These are phyloP conservation scores for Boletus semigastroideus DNA, from an alignment of 1,284 basidiomycete genomes.

Conservation along the genomic window DNA sequence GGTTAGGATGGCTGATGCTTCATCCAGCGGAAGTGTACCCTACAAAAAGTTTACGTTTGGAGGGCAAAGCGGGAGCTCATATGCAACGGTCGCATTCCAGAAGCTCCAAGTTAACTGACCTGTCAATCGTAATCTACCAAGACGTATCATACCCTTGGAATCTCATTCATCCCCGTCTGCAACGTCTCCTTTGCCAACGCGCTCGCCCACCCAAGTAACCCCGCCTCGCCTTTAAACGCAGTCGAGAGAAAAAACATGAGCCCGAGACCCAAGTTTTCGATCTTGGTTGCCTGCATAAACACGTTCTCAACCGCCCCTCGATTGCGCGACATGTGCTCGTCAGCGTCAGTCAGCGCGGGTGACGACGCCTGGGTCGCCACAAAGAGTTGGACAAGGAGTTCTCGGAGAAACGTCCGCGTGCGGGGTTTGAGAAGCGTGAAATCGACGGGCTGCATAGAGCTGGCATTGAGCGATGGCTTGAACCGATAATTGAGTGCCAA, in stretches of 20 bases:
- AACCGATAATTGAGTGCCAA: not conserved
- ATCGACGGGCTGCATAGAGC: conserved; percentile 67
- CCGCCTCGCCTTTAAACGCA: conserved; percentile 43
- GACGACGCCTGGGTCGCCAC: conserved; percentile 71
- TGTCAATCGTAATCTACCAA: not conserved
- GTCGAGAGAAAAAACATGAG: conserved; percentile 66
- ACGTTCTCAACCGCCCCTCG: conserved; percentile 68
- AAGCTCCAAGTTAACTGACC: conserved; percentile 32
- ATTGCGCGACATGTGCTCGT: conserved; percentile 47
- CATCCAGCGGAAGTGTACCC: conserved; percentile 61
- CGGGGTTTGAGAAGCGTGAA: conserved; percentile 71
- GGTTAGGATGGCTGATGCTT: conserved; percentile 3
- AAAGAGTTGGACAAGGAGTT: conserved; percentile 68
- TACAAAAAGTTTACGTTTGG: conserved; percentile 76
- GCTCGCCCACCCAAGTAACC: conserved; percentile 62
- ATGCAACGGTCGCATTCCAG: conserved; percentile 73
- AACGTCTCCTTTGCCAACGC: conserved; percentile 68
- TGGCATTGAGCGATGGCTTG: not conserved
- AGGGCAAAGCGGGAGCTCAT: conserved; percentile 70
- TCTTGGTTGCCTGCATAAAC: conserved; percentile 64
- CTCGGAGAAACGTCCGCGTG: conserved; percentile 65
- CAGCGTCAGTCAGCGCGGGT: conserved; percentile 48
- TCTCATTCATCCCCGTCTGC: conserved; percentile 56
- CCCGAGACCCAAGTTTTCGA: conserved; percentile 64
- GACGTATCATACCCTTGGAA: conserved; percentile 38